Conservation (phyloP, 2,329 filamentous ascomycete species). For the Pseudogymnoascus sp. region DNA sequence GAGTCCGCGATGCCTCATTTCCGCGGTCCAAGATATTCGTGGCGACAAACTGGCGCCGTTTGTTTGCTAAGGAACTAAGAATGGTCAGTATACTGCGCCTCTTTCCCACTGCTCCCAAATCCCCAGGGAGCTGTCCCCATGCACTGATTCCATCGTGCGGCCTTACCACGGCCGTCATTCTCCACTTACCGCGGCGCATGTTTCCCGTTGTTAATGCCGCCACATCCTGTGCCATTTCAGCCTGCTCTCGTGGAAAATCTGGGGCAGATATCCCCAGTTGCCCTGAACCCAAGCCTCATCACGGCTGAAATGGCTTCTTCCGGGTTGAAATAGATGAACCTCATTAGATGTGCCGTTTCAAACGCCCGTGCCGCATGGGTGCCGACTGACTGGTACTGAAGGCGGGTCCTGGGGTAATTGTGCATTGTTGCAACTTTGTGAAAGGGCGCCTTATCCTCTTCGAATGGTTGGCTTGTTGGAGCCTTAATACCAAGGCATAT, state of each 20-base stretch:
- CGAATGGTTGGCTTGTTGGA: not conserved
- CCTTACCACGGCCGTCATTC: not conserved
- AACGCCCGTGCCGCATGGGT: slow-evolving; percentile 1
- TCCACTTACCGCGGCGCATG: not conserved
- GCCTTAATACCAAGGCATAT: not conserved
- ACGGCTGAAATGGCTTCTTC: not conserved
- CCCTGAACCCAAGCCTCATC: not conserved
- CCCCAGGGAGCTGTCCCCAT: not conserved
- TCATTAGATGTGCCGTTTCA: slow-evolving; percentile 7
- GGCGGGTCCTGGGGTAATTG: not conserved
- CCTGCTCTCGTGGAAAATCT: not conserved
- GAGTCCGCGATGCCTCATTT: not conserved
- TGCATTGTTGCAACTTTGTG: not conserved
- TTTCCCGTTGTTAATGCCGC: slow-evolving; percentile 1
- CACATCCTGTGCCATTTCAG: not conserved
- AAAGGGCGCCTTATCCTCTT: not conserved
- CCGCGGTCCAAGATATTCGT: not conserved
- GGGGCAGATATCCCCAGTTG: not conserved
- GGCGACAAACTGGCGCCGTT: not conserved
- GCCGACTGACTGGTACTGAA: not conserved
- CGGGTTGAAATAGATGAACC: not conserved
- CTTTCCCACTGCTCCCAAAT: not conserved
- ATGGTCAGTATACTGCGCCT: not conserved
- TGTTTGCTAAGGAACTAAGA: not conserved
- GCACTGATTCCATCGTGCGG: not conserved